Percentiles rank a stretch among this genome's conserved stretches.
Conservation (phyloP, 164 flowering plant genomes). For the Magnolia kwangsiensis region DNA sequence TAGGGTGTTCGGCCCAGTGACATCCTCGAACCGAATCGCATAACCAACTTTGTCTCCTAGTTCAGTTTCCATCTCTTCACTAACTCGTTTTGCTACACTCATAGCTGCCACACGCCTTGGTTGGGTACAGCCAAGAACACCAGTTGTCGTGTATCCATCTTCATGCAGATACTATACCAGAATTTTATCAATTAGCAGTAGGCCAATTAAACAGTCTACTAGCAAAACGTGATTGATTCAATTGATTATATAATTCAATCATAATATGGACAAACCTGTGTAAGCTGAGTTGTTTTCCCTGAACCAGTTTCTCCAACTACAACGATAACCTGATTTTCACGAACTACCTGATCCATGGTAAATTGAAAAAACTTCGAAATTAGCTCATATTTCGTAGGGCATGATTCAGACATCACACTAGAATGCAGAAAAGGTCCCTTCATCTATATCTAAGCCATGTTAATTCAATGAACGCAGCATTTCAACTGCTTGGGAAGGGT, state of each 20-base stretch:
- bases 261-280: conserved; percentile 53
- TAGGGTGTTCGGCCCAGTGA: conserved; percentile 78
- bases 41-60: conserved; percentile 92
- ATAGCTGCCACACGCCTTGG: conserved; percentile 99
- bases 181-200: conserved; percentile 7
- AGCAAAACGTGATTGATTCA: neutral
- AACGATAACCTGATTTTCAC: conserved; percentile 90
- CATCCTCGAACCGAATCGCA: conserved; percentile 97
- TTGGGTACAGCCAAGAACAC: conserved; percentile 93
- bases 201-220: neutral
- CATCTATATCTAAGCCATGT: neutral
- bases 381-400: neutral
- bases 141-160: conserved; percentile 77
- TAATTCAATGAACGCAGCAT: neutral
- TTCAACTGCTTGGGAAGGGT: too few species aligned
- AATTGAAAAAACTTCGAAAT: neutral
- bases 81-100: conserved; percentile 99
- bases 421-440: neutral
- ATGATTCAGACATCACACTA: too few species aligned
- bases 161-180: conserved; percentile 81
- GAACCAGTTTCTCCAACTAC: conserved; percentile 99
- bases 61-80: conserved; percentile 97
- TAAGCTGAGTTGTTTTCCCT: conserved; percentile 95
- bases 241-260: too few species aligned
- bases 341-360: conserved; percentile 51